A percentile compares a stretch with the other conserved stretches of the same genome.
Conservation (phyloP, 129 eudicot genomes). For the Chrysanthemum makinoi region DNA sequence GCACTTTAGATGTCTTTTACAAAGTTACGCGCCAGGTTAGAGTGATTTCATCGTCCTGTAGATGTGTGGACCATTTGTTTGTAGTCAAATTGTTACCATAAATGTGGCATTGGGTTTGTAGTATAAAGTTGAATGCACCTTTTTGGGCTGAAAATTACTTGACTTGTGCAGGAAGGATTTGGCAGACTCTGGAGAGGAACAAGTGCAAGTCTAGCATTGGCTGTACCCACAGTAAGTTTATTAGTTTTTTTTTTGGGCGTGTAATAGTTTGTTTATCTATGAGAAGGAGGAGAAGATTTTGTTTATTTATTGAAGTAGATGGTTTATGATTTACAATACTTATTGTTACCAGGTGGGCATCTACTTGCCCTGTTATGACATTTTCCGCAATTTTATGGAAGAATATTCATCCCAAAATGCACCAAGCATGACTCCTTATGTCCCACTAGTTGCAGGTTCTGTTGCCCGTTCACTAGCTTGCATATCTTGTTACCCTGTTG, state of each 20-base stretch:
- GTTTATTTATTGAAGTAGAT: background rate
- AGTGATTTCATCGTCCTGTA: too few species aligned
- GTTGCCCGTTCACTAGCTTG: slow-evolving; percentile 84
- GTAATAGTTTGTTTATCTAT: background rate
- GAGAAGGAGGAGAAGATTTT: background rate
- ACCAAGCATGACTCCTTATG: slow-evolving; percentile 58
- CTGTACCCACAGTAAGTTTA: slow-evolving; percentile 75
- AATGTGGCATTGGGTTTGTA: slow-evolving; percentile 17
- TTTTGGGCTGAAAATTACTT: slow-evolving; percentile 10
- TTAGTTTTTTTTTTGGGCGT: too few species aligned
- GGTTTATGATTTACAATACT: background rate
- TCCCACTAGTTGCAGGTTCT: slow-evolving; percentile 86
- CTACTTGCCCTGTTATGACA: slow-evolving; percentile 86
- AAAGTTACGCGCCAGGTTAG: slow-evolving; percentile 72
- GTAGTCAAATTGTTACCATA: background rate
- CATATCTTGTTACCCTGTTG: slow-evolving; percentile 87
- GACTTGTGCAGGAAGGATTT: slow-evolving; percentile 70
- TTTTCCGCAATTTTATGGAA: slow-evolving; percentile 69
- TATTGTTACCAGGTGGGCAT: slow-evolving; percentile 69
- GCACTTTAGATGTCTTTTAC: slow-evolving; percentile 78
- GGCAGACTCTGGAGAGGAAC: slow-evolving; percentile 93
- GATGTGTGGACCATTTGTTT: too few species aligned
- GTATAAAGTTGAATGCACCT: background rate
- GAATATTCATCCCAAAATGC: slow-evolving; percentile 44
- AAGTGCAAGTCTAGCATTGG: slow-evolving; percentile 83